A percentile compares a stretch with the other conserved stretches of the same genome.
Conservation (phyloP, 2,329 filamentous ascomycete genomes). For the Coniochaeta pulveracea region DNA sequence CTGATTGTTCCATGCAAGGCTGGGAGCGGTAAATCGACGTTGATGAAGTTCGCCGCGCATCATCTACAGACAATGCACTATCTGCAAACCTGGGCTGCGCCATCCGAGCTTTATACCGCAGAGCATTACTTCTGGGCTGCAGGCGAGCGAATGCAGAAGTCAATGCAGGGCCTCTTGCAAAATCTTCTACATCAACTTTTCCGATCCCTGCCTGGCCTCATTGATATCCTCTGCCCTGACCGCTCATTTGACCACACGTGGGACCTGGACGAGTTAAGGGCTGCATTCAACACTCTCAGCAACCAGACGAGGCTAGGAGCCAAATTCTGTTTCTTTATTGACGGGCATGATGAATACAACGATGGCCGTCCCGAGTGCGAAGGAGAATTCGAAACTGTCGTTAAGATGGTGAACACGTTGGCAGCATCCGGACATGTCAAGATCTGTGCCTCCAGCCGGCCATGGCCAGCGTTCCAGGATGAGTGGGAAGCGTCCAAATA, state of each 20-base stretch:
- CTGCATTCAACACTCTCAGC: neutral
- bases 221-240: neutral
- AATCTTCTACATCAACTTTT: neutral
- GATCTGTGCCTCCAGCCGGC: neutral
- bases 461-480: neutral
- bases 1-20: neutral
- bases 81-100: neutral
- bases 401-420: neutral
- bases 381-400: neutral
- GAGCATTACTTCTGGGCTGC: slow-evolving; percentile 5
- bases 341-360: neutral
- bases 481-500: neutral
- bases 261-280: neutral
- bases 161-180: slow-evolving; percentile 4
- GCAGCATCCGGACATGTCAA: neutral
- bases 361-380: neutral
- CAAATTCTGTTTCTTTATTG: slow-evolving; percentile 3
- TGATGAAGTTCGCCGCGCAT: neutral
- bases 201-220: neutral
- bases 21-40: neutral
- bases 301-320: neutral
- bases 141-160: slow-evolving; percentile 4
- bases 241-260: neutral
- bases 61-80: neutral
- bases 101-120: neutral